phyloP scores from a whole-genome alignment of 176 grass and related monocot species.

The Carex myosuroides region DNA sequence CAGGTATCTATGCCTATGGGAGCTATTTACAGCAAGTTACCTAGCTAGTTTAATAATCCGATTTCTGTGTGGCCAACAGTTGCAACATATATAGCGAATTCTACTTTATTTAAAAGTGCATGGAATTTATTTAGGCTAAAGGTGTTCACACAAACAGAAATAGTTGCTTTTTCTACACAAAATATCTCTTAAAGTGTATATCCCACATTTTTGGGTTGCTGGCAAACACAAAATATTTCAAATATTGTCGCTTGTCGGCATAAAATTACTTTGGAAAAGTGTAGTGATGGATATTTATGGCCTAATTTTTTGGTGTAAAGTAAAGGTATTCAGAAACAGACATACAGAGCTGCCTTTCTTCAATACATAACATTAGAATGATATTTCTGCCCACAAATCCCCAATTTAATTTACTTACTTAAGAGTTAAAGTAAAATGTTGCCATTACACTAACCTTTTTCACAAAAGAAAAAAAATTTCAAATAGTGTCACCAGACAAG shows the following conservation, averaged over 20 bases:
- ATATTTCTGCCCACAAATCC: background rate
- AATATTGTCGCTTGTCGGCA: background rate
- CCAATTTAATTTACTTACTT: too few species aligned
- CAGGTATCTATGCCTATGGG: background rate
- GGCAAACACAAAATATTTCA: background rate
- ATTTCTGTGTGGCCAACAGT: too few species aligned
- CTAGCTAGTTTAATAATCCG: too few species aligned
- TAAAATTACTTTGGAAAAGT: background rate
- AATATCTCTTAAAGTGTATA: slow-evolving; percentile 1
- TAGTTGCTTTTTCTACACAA: background rate
- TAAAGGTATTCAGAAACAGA: background rate
- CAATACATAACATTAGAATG: background rate
- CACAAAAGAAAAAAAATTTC: too few species aligned
- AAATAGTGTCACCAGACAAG: too few species aligned
- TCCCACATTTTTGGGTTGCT: background rate
- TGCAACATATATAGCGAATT: too few species aligned
- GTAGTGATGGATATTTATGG: too few species aligned
- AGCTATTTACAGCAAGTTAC: background rate
- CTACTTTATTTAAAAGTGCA: too few species aligned
- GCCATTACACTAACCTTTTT: too few species aligned
- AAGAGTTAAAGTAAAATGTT: too few species aligned
- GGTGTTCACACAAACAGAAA: background rate
- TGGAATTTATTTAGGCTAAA: background rate
- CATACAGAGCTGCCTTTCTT: background rate
- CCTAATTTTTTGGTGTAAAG: background rate